These are phyloP conservation scores for Coniochaeta prunicola DNA, from an alignment of 2,329 filamentous ascomycete species.

Conservation along the genomic window DNA sequence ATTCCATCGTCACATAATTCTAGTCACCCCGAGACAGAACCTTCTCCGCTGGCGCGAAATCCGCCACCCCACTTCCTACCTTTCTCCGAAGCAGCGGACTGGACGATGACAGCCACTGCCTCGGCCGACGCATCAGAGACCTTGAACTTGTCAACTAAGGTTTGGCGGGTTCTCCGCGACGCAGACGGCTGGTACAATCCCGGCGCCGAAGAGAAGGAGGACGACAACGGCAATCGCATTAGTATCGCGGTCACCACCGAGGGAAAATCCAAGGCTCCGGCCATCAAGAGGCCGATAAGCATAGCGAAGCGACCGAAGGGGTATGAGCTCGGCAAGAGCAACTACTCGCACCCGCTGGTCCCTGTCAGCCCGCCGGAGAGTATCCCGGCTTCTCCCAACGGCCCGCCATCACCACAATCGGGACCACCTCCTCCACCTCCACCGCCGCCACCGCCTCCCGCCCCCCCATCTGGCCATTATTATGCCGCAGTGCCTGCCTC, in stretches of 20 bases:
- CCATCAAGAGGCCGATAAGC: not conserved
- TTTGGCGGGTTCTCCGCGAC: not conserved
- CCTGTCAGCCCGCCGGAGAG: not conserved
- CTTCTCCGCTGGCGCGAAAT: conserved; percentile 30
- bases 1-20: conserved; percentile 5
- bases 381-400: not conserved
- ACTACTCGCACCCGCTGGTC: not conserved
- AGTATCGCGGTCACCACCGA: not conserved
- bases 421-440: not conserved
- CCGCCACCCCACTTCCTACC: conserved; percentile 43
- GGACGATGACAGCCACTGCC: not conserved
- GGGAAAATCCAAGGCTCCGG: not conserved
- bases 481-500: not conserved
- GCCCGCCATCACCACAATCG: not conserved
- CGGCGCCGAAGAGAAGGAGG: not conserved
- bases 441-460: conserved; percentile 38
- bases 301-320: not conserved
- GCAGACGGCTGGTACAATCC: not conserved
- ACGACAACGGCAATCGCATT: not conserved
- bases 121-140: not conserved
- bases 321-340: not conserved
- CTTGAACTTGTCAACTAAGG: not conserved
- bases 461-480: not conserved
- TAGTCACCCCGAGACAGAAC: conserved; percentile 13
- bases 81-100: conserved; percentile 27